These are phyloP conservation scores for Salvia hispanica DNA, from an alignment of 257 asterid genomes.

Conservation along the genomic window DNA sequence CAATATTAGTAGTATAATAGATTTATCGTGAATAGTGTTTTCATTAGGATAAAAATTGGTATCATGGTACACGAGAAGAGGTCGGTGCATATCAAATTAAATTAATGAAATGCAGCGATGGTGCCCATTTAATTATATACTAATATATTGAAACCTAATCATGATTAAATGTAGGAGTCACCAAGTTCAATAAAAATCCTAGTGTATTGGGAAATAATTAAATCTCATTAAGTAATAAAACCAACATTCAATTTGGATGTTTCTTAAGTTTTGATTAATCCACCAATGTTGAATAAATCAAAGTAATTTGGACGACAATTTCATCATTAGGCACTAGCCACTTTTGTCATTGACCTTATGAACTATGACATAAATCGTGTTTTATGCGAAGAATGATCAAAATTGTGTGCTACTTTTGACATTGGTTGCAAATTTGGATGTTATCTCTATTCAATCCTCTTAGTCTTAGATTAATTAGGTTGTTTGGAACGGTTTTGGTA, in stretches of 20 bases:
- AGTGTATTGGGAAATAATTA: too few species aligned
- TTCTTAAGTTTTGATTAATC: neutral
- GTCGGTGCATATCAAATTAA: too few species aligned
- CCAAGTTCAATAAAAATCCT: too few species aligned
- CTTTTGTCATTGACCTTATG: conserved; percentile 32
- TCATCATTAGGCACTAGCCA: conserved; percentile 29
- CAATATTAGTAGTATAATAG: too few species aligned
- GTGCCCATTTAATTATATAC: too few species aligned
- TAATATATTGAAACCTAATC: too few species aligned
- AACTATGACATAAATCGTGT: conserved; percentile 1
- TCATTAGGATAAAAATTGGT: too few species aligned
- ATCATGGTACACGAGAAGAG: too few species aligned
- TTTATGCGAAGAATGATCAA: conserved; percentile 11
- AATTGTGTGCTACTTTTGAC: conserved; percentile 26
- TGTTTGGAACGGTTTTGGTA: neutral
- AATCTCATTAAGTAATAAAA: too few species aligned
- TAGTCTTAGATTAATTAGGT: neutral
- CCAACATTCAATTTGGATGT: neutral
- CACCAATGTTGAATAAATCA: neutral
- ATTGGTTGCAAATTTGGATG: neutral
- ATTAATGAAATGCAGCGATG: too few species aligned
- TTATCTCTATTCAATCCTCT: conserved; percentile 6
- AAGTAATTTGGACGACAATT: conserved; percentile 27
- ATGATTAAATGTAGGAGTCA: too few species aligned
- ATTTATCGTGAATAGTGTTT: too few species aligned